phyloP scores from a whole-genome alignment of 108 stramenopile species.

The Conticribra weissflogii region DNA sequence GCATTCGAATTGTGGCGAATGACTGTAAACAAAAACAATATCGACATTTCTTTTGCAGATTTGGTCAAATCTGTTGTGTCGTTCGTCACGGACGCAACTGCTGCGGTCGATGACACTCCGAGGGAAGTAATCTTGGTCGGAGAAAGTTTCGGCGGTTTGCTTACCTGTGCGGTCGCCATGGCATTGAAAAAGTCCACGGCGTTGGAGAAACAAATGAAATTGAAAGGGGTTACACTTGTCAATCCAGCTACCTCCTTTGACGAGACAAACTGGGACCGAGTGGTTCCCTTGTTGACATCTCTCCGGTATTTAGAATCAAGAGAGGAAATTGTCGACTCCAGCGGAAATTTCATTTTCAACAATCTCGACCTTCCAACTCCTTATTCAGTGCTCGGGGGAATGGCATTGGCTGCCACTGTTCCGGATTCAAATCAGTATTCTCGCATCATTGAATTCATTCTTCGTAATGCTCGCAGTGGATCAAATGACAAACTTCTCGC shows the following conservation, averaged over 20 bases:
- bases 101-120: slow-evolving; percentile 14
- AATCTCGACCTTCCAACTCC: slow-evolving; percentile 53
- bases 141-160: slow-evolving; percentile 85
- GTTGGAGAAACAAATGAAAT: slow-evolving; percentile 10
- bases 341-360: slow-evolving; percentile 16
- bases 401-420: slow-evolving; percentile 57
- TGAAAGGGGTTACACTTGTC: slow-evolving; percentile 78
- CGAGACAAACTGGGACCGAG: slow-evolving; percentile 69
- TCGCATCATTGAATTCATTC: slow-evolving; percentile 56
- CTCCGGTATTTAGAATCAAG: slow-evolving; percentile 53
- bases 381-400: slow-evolving; percentile 70
- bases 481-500: slow-evolving; percentile 32
- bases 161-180: slow-evolving; percentile 78
- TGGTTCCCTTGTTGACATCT: slow-evolving; percentile 66
- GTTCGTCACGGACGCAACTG: slow-evolving; percentile 58
- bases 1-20: slow-evolving; percentile 86
- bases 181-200: slow-evolving; percentile 35
- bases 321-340: slow-evolving; percentile 24
- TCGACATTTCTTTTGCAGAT: slow-evolving; percentile 59
- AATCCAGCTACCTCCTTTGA: slow-evolving; percentile 94
- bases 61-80: slow-evolving; percentile 52
- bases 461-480: slow-evolving; percentile 14
- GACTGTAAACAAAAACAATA: slow-evolving; percentile 50
- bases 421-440: slow-evolving; percentile 63
- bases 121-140: slow-evolving; percentile 77